phyloP scores from a whole-genome alignment of 23 red algal species.

The Porphyridium purpureum region DNA sequence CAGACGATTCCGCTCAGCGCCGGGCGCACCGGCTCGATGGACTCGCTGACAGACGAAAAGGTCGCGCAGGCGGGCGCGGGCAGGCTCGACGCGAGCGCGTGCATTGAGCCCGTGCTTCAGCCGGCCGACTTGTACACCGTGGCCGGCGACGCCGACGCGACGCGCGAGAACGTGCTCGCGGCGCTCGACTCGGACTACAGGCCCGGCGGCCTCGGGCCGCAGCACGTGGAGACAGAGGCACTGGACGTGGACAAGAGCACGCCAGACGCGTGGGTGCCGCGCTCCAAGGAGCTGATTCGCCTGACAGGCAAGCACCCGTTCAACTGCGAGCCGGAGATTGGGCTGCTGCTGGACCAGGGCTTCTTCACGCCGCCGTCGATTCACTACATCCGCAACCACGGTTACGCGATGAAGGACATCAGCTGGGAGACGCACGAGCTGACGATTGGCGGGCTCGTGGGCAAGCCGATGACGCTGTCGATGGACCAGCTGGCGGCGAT shows the following conservation, averaged over 20 bases:
- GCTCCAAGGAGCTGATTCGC: conserved; percentile 45
- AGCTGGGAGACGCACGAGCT: conserved; percentile 33
- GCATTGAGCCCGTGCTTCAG: too few species aligned
- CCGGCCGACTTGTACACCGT: not conserved
- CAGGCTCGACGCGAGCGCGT: too few species aligned
- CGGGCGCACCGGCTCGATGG: too few species aligned
- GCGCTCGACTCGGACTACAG: not conserved
- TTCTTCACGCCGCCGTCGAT: conserved; percentile 55
- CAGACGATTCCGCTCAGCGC: too few species aligned
- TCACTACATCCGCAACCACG: conserved; percentile 87
- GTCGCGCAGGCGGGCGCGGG: too few species aligned
- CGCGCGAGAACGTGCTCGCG: not conserved
- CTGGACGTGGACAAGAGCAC: conserved; percentile 34
- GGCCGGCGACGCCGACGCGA: not conserved
- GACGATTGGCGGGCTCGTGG: conserved; percentile 34
- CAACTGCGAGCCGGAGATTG: conserved; percentile 68
- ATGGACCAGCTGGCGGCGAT: conserved; percentile 37
- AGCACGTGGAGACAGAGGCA: conserved; percentile 18
- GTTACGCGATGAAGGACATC: conserved; percentile 23
- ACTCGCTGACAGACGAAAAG: too few species aligned
- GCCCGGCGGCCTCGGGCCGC: not conserved
- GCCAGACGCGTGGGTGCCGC: conserved; percentile 73
- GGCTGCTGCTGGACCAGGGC: conserved; percentile 36
- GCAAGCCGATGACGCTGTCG: conserved; percentile 9
- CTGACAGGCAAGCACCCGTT: conserved; percentile 89